Percentiles rank a stretch among this genome's conserved stretches.
phyloP scores from a whole-genome alignment of 2,329 filamentous ascomycete species.

The Fusarium siculi region DNA sequence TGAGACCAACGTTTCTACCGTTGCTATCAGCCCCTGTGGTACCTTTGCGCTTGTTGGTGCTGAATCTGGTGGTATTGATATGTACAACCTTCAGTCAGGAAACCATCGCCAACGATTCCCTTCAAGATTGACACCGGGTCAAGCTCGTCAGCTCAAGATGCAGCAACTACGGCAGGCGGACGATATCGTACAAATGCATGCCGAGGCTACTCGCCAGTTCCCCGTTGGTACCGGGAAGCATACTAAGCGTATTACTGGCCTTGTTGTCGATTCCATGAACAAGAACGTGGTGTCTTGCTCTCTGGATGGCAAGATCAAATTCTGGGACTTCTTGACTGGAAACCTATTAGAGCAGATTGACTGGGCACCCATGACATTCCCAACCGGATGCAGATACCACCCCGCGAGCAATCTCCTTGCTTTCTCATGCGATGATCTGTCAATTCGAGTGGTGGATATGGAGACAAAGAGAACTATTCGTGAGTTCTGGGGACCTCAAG shows the following conservation, averaged over 20 bases:
- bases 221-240: conserved; percentile 75
- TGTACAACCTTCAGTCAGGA: conserved; percentile 97
- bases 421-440: conserved; percentile 88
- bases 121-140: conserved; percentile 77
- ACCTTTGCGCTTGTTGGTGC: conserved; percentile 94
- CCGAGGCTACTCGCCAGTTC: conserved; percentile 56
- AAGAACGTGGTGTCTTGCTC: conserved; percentile 86
- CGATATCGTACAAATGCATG: conserved; percentile 65
- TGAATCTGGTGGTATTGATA: conserved; percentile 83
- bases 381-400: conserved; percentile 84
- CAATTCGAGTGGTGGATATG: conserved; percentile 88
- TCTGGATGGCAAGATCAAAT: conserved; percentile 92
- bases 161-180: conserved; percentile 69
- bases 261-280: conserved; percentile 91
- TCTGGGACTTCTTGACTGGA: conserved; percentile 95
- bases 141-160: conserved; percentile 79
- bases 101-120: conserved; percentile 89
- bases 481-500: conserved; percentile 87
- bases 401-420: conserved; percentile 85
- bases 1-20: conserved; percentile 82
- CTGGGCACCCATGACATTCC: conserved; percentile 79
- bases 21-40: conserved; percentile 90
- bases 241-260: conserved; percentile 82
- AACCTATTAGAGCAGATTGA: conserved; percentile 82
- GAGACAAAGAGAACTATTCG: conserved; percentile 91